Conservation (phyloP, 495 filamentous ascomycete species). For the Xylaria cubensis region DNA sequence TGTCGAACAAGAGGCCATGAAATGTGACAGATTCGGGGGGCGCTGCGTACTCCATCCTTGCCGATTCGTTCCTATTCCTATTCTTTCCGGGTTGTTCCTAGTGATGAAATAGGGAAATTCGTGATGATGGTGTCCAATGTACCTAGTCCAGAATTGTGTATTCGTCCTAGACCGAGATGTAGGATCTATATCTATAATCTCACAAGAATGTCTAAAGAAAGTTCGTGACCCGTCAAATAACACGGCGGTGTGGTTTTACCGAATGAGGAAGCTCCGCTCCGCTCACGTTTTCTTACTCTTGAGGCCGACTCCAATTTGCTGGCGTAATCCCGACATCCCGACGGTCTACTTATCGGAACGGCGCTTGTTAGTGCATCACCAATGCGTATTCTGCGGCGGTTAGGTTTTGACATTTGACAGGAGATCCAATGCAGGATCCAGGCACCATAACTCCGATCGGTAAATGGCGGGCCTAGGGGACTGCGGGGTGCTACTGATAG, state of each 20-base stretch:
- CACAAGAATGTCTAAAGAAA: background rate
- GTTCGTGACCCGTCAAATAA: background rate
- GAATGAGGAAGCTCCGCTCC: slow-evolving; percentile 40
- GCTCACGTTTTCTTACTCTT: background rate
- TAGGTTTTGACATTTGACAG: background rate
- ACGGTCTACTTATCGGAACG: background rate
- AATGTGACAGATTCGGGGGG: slow-evolving; percentile 67
- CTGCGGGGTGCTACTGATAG: slow-evolving; percentile 26
- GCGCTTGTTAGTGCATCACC: slow-evolving; percentile 20
- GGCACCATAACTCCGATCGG: background rate
- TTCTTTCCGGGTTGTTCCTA: background rate
- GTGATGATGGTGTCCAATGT: background rate
- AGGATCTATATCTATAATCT: background rate
- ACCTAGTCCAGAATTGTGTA: background rate
- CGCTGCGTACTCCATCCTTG: slow-evolving; percentile 59
- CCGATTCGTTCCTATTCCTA: background rate
- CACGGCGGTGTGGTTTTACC: slow-evolving; percentile 23
- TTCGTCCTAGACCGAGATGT: background rate
- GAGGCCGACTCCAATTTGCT: no score
- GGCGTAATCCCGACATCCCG: slow-evolving; percentile 2
- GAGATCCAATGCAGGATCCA: background rate
- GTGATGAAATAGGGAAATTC: background rate
- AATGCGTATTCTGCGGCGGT: background rate
- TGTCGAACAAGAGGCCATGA: slow-evolving; percentile 86
- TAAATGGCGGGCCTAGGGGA: background rate